Base-by-base conservation (phyloP, 768 basidiomycete genomes). In the Lactarius hatsudake region DNA sequence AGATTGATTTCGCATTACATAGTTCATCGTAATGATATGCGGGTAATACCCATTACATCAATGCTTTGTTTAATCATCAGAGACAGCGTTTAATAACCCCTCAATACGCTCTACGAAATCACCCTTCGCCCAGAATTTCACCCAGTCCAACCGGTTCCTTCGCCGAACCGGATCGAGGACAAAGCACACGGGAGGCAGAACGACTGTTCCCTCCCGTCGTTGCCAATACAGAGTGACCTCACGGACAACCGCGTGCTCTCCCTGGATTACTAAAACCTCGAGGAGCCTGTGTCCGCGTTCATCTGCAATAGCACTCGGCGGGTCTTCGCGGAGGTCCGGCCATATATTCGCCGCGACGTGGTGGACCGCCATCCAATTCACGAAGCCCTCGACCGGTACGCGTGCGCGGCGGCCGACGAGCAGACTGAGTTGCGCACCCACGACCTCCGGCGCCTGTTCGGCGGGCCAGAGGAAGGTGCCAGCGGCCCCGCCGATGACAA, bases 321-420 rank as follows among this genome's bases (percentile, higher is more conserved):
- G 10, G 51, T 38, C 55, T 48, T 54, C 61, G 17, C 72, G 74
- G 38, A 89, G 72, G 73, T 91, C 90, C 3, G 79, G 81, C 93
- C 93, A 94, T 32, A 94, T 84, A 71, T 81, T 86, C 59, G 82
- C 82, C 13, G 94, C 86, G 28, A 95, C 75, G 72, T 96, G 94
- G 72, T 95, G 93, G 17, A 93, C 72, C 2, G 91, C 91, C 9
- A 95, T 77, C 53, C 87, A 75, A 55, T 84, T 79, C 65, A 90
- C 70, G 72, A 94, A 90, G 0, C 84, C 90, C 6, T 83, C 79
- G 1, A 83, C 69, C 23, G 74, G 71, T 15, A 75, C 72, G 0
- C 74, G 76, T 64, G 73, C 70, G 38, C 69, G 64, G n/a, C 62
- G 65, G 26, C 71, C 71, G 23, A 77, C 67, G 1, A 94, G 79